Evolutionary conservation across 2,329 filamentous ascomycete species (phyloP), one percentile per base, ranked within the genome.

Genomic region (Pleochaeta shiraiana): DNA sequence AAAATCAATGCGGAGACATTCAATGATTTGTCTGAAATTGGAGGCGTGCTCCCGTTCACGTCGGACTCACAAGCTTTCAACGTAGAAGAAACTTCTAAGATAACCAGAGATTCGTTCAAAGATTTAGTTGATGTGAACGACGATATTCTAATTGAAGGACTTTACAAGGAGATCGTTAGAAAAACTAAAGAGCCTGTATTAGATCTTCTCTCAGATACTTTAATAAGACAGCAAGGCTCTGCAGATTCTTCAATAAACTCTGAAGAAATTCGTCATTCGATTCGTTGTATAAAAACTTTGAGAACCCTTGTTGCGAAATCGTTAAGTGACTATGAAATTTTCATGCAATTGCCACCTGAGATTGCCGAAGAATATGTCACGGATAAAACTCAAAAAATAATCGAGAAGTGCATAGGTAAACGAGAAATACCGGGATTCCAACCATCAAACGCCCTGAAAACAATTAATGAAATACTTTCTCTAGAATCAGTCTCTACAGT

Each of bases 121-220:
- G 65, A 67, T 30, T 55, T 68, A 4, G 21, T 65, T 14, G 62
- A 65, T 30, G 39, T 66, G 4, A 61, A 64, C 11, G 62, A 66
- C 31, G 53, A 34, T 16, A 4, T 28, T 2, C 24, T 57, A 21
- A 24, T 33, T 24, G 28, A 57, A 28, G 50, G 63, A 21, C n/a
- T 60, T 21, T 33, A 33, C 55, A 4, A 33, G 9, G 4, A 60
- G 9, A 21, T 60, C 12, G 33, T 11, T 31, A 11, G 19, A 30
- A 16, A 60, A 14, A 21, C 26, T n/a, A 6, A n/a, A 31, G n/a
- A 19, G 19, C 9, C 37, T 19, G 37, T 43, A 43, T 19, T 43
- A 11, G 37, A 43, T 19, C 11, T 43, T 43, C 37, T 43, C 19
- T 43, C 37, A 43, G 37, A 43, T 9, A 19, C 37, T 11, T 9